Conservation (phyloP, 805 yeast species). For the Cyberlindnera bimundalis region DNA sequence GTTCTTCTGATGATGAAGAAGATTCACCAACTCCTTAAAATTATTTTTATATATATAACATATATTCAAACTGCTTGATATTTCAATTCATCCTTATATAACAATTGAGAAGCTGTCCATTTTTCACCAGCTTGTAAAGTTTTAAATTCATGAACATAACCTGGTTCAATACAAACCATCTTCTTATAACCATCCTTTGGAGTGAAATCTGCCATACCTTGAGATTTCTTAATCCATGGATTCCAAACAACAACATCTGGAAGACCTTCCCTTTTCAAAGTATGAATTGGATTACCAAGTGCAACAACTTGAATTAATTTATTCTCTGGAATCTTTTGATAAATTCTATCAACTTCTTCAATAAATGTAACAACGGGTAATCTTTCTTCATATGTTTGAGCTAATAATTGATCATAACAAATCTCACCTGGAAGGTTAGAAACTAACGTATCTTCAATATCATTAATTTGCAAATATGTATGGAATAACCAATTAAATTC, state of each 20-base stretch:
- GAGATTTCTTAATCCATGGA: slow-evolving; percentile 88
- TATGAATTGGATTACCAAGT: slow-evolving; percentile 66
- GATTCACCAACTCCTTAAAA: slow-evolving; percentile 6
- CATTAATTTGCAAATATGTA: slow-evolving; percentile 74
- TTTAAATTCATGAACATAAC: slow-evolving; percentile 71
- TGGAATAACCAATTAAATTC: slow-evolving; percentile 95
- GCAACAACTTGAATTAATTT: slow-evolving; percentile 66
- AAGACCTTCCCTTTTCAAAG: slow-evolving; percentile 60
- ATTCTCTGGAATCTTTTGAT: slow-evolving; percentile 53
- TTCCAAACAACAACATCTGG: slow-evolving; percentile 90
- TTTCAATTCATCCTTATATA: slow-evolving; percentile 54
- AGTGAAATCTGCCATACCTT: slow-evolving; percentile 79
- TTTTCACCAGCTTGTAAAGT: slow-evolving; percentile 63
- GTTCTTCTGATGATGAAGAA: slow-evolving; percentile 33
- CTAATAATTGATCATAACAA: slow-evolving; percentile 74
- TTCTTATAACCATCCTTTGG: slow-evolving; percentile 80
- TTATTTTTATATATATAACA: neutral
- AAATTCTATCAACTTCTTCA: slow-evolving; percentile 84
- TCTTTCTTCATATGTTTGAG: slow-evolving; percentile 59
- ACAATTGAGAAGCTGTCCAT: slow-evolving; percentile 72
- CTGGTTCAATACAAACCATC: slow-evolving; percentile 96
- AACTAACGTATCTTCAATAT: slow-evolving; percentile 73
- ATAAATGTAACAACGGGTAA: slow-evolving; percentile 66
- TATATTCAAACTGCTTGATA: slow-evolving; percentile 46
- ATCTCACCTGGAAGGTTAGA: slow-evolving; percentile 71